These are phyloP conservation scores for Erythrophleum fordii DNA, from an alignment of 306 rosid genomes.

Conservation along the genomic window DNA sequence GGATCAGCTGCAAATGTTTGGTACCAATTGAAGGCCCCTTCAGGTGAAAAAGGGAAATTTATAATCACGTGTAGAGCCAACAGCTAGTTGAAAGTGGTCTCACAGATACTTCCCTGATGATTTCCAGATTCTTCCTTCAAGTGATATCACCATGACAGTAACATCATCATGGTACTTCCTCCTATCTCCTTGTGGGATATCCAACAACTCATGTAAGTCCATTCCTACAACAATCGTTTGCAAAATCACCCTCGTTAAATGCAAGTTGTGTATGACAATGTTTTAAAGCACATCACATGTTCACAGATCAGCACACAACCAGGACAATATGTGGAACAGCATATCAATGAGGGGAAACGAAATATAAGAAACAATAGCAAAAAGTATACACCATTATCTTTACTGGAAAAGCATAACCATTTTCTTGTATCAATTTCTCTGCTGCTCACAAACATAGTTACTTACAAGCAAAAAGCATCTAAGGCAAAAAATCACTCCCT, in stretches of 20 bases:
- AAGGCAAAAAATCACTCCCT: not conserved
- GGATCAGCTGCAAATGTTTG: constrained; percentile 55
- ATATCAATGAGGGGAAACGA: not conserved
- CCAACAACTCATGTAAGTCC: constrained; percentile 96
- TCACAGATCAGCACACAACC: not conserved
- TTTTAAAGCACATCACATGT: not conserved
- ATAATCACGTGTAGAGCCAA: constrained; percentile 36
- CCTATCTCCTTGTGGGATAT: constrained; percentile 97
- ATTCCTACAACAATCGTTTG: constrained; percentile 64
- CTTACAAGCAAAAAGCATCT: not conserved
- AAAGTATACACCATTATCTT: not conserved
- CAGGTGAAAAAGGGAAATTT: constrained; percentile 37
- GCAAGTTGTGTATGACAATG: not conserved
- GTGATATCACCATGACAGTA: constrained; percentile 96
- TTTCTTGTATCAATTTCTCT: not conserved
- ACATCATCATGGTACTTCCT: constrained; percentile 99
- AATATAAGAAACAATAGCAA: not conserved
- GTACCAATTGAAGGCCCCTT: constrained; percentile 42
- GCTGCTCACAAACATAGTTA: not conserved
- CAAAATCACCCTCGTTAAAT: constrained; percentile 33
- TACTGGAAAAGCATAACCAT: not conserved
- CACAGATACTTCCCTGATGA: constrained; percentile 89
- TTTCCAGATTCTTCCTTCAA: constrained; percentile 99
- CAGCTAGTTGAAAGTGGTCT: constrained; percentile 40
- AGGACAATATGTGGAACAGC: not conserved